phyloP scores from a whole-genome alignment of 306 rosid species.

The Trifolium dubium region DNA sequence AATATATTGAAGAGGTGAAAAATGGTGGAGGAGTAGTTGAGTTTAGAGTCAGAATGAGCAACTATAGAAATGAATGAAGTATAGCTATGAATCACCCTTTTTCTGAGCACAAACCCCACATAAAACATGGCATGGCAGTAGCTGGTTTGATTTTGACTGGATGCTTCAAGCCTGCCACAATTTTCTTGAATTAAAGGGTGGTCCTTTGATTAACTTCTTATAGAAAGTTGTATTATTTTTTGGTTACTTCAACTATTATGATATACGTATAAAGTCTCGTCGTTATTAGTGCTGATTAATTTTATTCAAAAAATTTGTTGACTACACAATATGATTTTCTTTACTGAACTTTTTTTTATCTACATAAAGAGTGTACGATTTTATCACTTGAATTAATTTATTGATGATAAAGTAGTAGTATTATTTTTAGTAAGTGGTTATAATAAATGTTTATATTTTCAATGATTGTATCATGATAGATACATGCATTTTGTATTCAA shows the following conservation, averaged over 20 bases:
- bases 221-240: not conserved
- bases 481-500: constrained; percentile 9
- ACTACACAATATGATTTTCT: no score
- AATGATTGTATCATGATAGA: constrained; percentile 18
- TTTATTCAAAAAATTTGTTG: no score
- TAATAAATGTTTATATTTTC: not conserved
- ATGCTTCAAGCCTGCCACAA: constrained; percentile 29
- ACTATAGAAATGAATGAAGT: not conserved
- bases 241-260: no score
- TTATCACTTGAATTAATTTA: no score
- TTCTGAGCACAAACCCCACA: constrained; percentile 7
- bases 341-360: no score
- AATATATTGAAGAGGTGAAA: not conserved
- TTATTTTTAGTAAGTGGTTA: not conserved
- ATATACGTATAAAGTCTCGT: no score
- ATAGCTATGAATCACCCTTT: not conserved
- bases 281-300: no score
- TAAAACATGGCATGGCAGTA: constrained; percentile 2
- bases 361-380: no score
- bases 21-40: constrained; percentile 18
- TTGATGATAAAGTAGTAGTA: no score
- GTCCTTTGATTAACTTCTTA: not conserved
- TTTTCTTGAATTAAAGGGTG: not conserved
- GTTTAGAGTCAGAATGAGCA: not conserved
- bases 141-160: constrained; percentile 33